A percentile compares a stretch with the other conserved stretches of the same genome.
phyloP scores from a whole-genome alignment of 768 basidiomycete genomes.

The Naematelia encephala region DNA sequence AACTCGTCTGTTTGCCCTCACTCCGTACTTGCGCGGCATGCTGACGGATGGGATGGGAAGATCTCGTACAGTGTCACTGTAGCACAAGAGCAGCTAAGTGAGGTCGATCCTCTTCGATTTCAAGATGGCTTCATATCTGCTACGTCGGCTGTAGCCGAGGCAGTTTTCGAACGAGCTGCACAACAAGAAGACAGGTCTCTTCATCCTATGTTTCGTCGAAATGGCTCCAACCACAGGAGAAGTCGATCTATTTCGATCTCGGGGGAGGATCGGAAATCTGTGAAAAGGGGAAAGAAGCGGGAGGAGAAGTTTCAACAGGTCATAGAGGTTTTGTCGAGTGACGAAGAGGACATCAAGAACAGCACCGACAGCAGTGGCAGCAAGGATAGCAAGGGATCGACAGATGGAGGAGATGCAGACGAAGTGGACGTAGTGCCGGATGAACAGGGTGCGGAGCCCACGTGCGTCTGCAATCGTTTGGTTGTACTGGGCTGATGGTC shows the following conservation, averaged over 20 bases:
- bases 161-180: slow-evolving; percentile 19
- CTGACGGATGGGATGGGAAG: slow-evolving; percentile 17
- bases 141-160: slow-evolving; percentile 37
- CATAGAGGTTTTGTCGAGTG: slow-evolving; percentile 38
- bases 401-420: background rate
- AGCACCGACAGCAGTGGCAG: background rate
- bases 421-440: background rate
- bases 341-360: slow-evolving; percentile 39
- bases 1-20: slow-evolving; percentile 54
- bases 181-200: slow-evolving; percentile 13
- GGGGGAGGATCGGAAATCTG: slow-evolving; percentile 1
- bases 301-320: slow-evolving; percentile 17
- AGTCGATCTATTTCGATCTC: slow-evolving; percentile 13
- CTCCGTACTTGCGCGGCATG: background rate
- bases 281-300: slow-evolving; percentile 13
- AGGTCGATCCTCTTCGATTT: slow-evolving; percentile 8
- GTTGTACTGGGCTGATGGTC: slow-evolving; percentile 1
- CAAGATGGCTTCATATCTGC: slow-evolving; percentile 31
- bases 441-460: background rate
- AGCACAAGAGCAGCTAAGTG: slow-evolving; percentile 33
- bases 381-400: background rate
- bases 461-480: background rate
- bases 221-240: slow-evolving; percentile 5
- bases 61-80: slow-evolving; percentile 48
- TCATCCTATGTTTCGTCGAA: slow-evolving; percentile 37